A percentile compares a stretch with the other conserved stretches of the same genome.
phyloP scores from a whole-genome alignment of 257 asterid species.

The Plantago elongata region DNA sequence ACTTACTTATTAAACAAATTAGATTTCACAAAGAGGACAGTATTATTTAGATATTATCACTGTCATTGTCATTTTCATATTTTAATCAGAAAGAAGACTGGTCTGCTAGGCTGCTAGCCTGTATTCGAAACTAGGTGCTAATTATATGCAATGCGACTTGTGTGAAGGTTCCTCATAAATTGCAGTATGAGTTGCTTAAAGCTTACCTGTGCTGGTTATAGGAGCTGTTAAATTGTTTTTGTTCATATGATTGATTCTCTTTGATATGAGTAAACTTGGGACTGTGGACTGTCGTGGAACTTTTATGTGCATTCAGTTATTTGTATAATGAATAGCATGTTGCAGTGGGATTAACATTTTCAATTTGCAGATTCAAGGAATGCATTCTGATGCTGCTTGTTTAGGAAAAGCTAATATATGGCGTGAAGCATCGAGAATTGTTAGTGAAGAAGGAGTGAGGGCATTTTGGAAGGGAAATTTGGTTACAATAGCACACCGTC shows the following conservation, averaged over 20 bases:
- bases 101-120: too few species aligned
- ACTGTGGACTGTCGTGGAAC: too few species aligned
- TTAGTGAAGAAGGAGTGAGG: conserved; percentile 66
- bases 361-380: conserved; percentile 59
- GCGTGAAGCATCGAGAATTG: conserved; percentile 63
- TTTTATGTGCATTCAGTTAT: background rate
- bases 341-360: background rate
- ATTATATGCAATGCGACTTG: too few species aligned
- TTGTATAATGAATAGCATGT: background rate
- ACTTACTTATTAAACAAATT: too few species aligned
- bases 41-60: too few species aligned
- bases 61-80: too few species aligned
- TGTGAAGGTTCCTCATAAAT: too few species aligned
- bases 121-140: too few species aligned
- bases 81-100: too few species aligned
- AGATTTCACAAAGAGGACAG: too few species aligned
- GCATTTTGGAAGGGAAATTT: conserved; percentile 92
- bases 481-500: conserved; percentile 79
- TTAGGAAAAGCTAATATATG: conserved; percentile 62
- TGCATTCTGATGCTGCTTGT: conserved; percentile 54
- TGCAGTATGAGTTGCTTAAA: too few species aligned
- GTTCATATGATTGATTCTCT: background rate
- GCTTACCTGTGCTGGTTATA: background rate
- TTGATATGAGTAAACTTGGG: background rate
- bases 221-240: background rate